Evolutionary conservation across 2,329 filamentous ascomycete genomes (phyloP).

Genomic region (Neofusicoccum kwambonambiense): DNA sequence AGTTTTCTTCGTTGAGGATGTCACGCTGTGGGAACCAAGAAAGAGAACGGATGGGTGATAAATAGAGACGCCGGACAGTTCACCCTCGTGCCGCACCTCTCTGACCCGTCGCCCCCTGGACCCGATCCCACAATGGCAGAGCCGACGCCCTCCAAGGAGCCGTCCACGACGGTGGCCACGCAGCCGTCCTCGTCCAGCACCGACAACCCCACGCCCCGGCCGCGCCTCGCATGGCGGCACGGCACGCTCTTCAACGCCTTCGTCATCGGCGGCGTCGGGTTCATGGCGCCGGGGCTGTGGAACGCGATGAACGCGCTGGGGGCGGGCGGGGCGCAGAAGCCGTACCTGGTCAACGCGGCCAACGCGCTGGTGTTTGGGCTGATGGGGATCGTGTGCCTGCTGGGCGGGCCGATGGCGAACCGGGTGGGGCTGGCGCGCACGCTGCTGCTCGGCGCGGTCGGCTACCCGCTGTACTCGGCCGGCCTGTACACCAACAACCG

Average conservation of each 20-base stretch:
- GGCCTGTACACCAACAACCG: slow-evolving; percentile 52
- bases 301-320: slow-evolving; percentile 57
- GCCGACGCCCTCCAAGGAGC: no score
- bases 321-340: slow-evolving; percentile 53
- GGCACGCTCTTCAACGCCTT: slow-evolving; percentile 55
- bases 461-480: slow-evolving; percentile 50
- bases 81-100: no score
- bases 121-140: no score
- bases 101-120: no score
- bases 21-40: no score
- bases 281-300: slow-evolving; percentile 53
- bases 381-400: slow-evolving; percentile 48
- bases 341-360: slow-evolving; percentile 54
- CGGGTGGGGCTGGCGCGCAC: slow-evolving; percentile 50
- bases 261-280: slow-evolving; percentile 54
- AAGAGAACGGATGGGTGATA: no score
- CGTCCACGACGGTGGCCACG: no score
- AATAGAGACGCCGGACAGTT: no score
- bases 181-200: no score
- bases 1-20: no score
- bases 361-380: slow-evolving; percentile 52
- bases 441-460: slow-evolving; percentile 46
- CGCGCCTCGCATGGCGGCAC: slow-evolving; percentile 45
- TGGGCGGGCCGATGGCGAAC: slow-evolving; percentile 51
- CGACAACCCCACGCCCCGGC: no score